Evolutionary conservation across 2,329 filamentous ascomycete species (phyloP).

Genomic region (Alternaria panax): DNA sequence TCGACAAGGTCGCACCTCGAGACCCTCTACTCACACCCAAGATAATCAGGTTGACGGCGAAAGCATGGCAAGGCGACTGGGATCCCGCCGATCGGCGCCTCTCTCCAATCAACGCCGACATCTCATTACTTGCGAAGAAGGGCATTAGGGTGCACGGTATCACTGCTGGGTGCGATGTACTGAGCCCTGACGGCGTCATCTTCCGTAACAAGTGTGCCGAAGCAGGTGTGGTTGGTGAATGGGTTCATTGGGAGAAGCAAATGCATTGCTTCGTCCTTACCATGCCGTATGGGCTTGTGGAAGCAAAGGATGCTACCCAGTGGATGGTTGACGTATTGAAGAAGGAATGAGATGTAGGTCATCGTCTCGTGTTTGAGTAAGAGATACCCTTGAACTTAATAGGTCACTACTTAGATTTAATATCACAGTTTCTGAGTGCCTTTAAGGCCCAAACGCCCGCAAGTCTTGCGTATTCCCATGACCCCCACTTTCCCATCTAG

Average conservation of each 20-base stretch:
- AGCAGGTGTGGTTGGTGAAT: conserved; percentile 57
- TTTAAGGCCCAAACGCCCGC: neutral
- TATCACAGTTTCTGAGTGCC: neutral
- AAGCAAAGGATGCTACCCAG: conserved; percentile 56
- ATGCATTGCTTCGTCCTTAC: conserved; percentile 68
- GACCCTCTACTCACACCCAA: conserved; percentile 58
- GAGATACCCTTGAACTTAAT: conserved; percentile 7
- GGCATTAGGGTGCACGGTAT: conserved; percentile 61
- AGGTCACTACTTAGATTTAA: neutral
- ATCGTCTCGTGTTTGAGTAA: neutral
- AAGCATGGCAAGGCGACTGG: conserved; percentile 52
- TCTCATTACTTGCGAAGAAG: conserved; percentile 49
- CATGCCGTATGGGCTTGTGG: conserved; percentile 57
- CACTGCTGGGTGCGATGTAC: conserved; percentile 61
- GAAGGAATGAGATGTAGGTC: conserved; percentile 22
- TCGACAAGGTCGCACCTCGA: conserved; percentile 49
- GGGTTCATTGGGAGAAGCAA: conserved; percentile 66
- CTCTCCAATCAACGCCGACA: conserved; percentile 58
- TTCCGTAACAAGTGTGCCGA: conserved; percentile 58
- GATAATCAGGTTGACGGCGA: conserved; percentile 54
- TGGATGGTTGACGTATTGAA: conserved; percentile 55
- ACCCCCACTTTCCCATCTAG: neutral
- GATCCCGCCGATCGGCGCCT: conserved; percentile 55
- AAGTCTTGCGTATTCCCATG: neutral
- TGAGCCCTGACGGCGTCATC: conserved; percentile 60